These are phyloP conservation scores for Rosa persica DNA, from an alignment of 306 rosid genomes.

Conservation along the genomic window DNA sequence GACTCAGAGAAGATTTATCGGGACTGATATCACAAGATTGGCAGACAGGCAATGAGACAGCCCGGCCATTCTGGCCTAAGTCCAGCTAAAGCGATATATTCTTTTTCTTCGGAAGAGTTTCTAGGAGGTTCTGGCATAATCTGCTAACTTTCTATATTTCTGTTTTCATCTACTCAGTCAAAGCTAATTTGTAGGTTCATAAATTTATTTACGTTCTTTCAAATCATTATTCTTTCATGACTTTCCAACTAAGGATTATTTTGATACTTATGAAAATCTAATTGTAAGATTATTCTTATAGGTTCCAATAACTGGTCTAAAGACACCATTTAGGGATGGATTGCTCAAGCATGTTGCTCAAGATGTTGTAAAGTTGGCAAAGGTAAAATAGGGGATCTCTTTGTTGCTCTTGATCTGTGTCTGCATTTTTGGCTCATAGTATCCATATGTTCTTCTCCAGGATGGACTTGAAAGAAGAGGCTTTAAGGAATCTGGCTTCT, in stretches of 20 bases:
- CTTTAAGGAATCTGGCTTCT: conserved; percentile 83
- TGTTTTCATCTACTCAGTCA: not conserved
- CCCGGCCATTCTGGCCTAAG: not conserved
- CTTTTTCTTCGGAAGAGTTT: not conserved
- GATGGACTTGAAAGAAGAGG: conserved; percentile 98
- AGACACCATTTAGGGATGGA: conserved; percentile 93
- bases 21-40: conserved; percentile 9
- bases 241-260: not conserved
- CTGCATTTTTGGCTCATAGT: conserved; percentile 2
- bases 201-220: not conserved
- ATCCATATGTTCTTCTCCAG: conserved; percentile 36
- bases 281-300: conserved; percentile 32
- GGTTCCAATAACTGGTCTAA: conserved; percentile 81
- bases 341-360: conserved; percentile 87
- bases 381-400: conserved; percentile 42
- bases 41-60: not conserved
- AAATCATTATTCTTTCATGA: not conserved
- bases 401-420: conserved; percentile 21
- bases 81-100: not conserved
- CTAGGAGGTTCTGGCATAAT: not conserved
- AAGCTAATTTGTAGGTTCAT: not conserved
- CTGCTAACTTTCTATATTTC: not conserved
- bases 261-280: conserved; percentile 26
- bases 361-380: conserved; percentile 81
- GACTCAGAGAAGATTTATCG: not conserved